Conservation (phyloP, 805 yeast genomes). For the Candida tammaniensis region DNA sequence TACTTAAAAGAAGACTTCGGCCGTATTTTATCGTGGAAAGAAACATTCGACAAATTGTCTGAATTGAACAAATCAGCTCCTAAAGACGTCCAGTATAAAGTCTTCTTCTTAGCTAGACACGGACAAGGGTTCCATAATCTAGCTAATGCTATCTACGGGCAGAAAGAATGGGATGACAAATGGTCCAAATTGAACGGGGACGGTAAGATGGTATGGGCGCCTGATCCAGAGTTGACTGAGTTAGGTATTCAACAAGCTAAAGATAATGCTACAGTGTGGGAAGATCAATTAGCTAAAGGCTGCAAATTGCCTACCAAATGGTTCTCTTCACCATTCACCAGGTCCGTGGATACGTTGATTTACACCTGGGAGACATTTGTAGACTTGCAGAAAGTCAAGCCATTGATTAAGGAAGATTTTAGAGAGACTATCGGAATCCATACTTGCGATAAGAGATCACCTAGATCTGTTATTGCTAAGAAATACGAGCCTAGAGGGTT, state of each 20-base stretch:
- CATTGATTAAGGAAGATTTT: conserved; percentile 43
- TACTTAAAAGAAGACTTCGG: conserved; percentile 46
- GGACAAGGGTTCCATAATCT: conserved; percentile 55
- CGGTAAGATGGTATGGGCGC: conserved; percentile 48
- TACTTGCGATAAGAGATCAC: conserved; percentile 47
- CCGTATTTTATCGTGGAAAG: conserved; percentile 32
- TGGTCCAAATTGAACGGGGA: conserved; percentile 46
- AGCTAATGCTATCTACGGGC: conserved; percentile 46
- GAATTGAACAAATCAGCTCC: conserved; percentile 31
- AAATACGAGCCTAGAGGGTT: conserved; percentile 40
- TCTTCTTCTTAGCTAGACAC: conserved; percentile 49
- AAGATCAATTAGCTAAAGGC: conserved; percentile 17
- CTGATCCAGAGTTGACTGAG: conserved; percentile 50
- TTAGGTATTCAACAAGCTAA: conserved; percentile 45
- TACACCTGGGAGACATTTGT: conserved; percentile 43
- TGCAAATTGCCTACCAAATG: conserved; percentile 38
- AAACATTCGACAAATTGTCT: conserved; percentile 25
- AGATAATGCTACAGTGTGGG: conserved; percentile 42
- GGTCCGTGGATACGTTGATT: conserved; percentile 47
- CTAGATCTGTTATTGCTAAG: conserved; percentile 33
- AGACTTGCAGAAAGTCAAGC: conserved; percentile 21
- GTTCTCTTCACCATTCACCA: conserved; percentile 50
- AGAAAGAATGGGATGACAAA: conserved; percentile 42
- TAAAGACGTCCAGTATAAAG: conserved; percentile 36
- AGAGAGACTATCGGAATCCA: conserved; percentile 51